These are phyloP conservation scores for Fusarium miscanthi DNA, from an alignment of 2,329 filamentous ascomycete genomes.

Conservation along the genomic window DNA sequence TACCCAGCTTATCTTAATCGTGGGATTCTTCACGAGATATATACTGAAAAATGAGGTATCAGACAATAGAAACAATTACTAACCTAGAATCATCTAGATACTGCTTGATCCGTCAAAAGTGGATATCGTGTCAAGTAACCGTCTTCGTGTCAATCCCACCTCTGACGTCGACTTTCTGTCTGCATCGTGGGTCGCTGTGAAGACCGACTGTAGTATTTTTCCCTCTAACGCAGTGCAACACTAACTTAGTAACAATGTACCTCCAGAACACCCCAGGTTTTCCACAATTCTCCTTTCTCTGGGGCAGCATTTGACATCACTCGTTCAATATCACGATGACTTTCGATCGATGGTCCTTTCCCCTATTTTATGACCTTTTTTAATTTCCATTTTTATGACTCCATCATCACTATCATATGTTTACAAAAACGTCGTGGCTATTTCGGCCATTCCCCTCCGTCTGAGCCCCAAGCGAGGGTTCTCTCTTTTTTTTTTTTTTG, in stretches of 20 bases:
- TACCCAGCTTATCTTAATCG: neutral
- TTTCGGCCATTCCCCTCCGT: constrained; percentile 24
- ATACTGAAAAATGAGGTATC: neutral
- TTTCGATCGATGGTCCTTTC: constrained; percentile 7
- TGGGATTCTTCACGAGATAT: neutral
- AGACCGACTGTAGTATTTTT: neutral
- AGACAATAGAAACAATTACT: neutral
- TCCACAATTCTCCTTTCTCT: constrained; percentile 9
- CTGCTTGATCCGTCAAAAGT: constrained; percentile 23
- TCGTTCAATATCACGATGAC: constrained; percentile 17
- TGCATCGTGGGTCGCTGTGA: constrained; percentile 18
- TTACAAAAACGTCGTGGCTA: constrained; percentile 7
- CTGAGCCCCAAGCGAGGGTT: neutral
- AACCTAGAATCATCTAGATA: constrained; percentile 13
- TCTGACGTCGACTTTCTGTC: constrained; percentile 34
- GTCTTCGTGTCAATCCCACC: constrained; percentile 23
- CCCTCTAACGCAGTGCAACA: constrained; percentile 13
- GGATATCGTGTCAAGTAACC: constrained; percentile 15
- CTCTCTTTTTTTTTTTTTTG: neutral
- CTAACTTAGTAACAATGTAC: constrained; percentile 7
- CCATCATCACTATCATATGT: constrained; percentile 4
- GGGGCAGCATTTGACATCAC: constrained; percentile 31
- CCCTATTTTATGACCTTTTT: constrained; percentile 16
- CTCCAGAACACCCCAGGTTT: constrained; percentile 21
- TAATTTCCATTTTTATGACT: constrained; percentile 10